Evolutionary conservation across 805 yeast genomes (phyloP).

Genomic region (Teunomyces gatunensis): DNA sequence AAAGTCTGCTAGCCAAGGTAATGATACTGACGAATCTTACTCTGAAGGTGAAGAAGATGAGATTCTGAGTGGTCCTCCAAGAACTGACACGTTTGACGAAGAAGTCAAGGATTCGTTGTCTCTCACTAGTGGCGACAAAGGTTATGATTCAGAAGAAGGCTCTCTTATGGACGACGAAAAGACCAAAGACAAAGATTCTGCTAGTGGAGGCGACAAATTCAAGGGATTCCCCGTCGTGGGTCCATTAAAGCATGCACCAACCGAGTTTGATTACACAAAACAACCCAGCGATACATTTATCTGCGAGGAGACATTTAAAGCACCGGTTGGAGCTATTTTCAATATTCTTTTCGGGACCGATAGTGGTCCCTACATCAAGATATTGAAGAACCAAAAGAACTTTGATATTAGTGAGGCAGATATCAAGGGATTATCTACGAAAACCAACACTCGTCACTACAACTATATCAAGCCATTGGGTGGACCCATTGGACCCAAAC

Average conservation of each 20-base stretch:
- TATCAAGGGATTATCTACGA: conserved; percentile 35
- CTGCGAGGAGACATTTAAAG: conserved; percentile 51
- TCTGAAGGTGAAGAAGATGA: conserved; percentile 3
- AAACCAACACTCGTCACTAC: conserved; percentile 49
- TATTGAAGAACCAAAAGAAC: conserved; percentile 30
- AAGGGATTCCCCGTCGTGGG: conserved; percentile 53
- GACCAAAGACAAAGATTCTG: background rate
- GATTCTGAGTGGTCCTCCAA: background rate
- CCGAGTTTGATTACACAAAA: conserved; percentile 46
- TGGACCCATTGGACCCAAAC: conserved; percentile 88
- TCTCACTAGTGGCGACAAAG: background rate
- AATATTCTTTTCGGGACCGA: conserved; percentile 65
- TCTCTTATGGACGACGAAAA: conserved; percentile 1
- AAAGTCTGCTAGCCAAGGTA: conserved; percentile 11
- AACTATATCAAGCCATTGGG: conserved; percentile 72
- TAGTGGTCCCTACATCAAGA: conserved; percentile 40
- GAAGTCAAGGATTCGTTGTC: background rate
- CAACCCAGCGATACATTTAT: conserved; percentile 54
- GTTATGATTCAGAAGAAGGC: background rate
- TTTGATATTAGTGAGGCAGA: conserved; percentile 21
- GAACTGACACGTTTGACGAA: background rate
- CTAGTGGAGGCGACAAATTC: conserved; percentile 23
- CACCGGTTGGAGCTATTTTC: conserved; percentile 77
- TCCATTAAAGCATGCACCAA: conserved; percentile 60
- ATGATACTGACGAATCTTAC: conserved; percentile 16